Evolutionary conservation across 148 eudicot genomes (phyloP).

Genomic region (Drosera capensis): DNA sequence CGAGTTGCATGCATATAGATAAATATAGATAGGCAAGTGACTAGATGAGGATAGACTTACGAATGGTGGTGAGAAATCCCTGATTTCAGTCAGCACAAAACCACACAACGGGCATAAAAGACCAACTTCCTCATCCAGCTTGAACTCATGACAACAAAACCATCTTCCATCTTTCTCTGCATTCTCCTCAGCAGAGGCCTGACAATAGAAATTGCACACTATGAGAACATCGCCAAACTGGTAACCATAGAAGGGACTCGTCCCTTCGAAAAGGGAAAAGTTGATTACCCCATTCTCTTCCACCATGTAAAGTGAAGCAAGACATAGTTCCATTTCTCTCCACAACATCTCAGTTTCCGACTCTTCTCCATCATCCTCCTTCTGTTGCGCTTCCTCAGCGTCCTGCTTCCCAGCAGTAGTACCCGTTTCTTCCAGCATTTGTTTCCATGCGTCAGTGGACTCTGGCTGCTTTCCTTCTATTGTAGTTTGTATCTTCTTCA

Average conservation of each 20-base stretch:
- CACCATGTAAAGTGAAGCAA: constrained; percentile 58
- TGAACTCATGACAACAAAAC: constrained; percentile 58
- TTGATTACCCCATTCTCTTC: constrained; percentile 40
- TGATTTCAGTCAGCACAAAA: constrained; percentile 67
- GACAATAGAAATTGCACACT: not conserved
- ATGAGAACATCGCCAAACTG: not conserved
- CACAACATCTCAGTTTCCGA: constrained; percentile 74
- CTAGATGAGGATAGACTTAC: constrained; percentile 53
- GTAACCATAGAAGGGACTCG: not conserved
- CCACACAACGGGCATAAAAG: constrained; percentile 66
- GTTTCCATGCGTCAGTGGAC: constrained; percentile 62
- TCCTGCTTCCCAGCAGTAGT: constrained; percentile 20
- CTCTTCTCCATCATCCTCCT: constrained; percentile 16
- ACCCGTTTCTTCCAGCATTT: constrained; percentile 31
- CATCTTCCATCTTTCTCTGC: constrained; percentile 8
- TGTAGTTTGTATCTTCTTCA: constrained; percentile 68
- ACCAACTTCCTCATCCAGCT: constrained; percentile 77
- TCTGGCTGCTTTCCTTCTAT: constrained; percentile 50
- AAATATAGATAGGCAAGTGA: no score
- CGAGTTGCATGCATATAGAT: no score
- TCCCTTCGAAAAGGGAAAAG: not conserved
- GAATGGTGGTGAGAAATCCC: constrained; percentile 63
- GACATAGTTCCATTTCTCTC: constrained; percentile 75
- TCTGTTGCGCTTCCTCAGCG: constrained; percentile 20
- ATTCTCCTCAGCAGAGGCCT: constrained; percentile 6